A percentile compares a stretch with the other conserved stretches of the same genome.
These are phyloP conservation scores for Salvia hispanica DNA, from an alignment of 257 asterid genomes.

Conservation along the genomic window DNA sequence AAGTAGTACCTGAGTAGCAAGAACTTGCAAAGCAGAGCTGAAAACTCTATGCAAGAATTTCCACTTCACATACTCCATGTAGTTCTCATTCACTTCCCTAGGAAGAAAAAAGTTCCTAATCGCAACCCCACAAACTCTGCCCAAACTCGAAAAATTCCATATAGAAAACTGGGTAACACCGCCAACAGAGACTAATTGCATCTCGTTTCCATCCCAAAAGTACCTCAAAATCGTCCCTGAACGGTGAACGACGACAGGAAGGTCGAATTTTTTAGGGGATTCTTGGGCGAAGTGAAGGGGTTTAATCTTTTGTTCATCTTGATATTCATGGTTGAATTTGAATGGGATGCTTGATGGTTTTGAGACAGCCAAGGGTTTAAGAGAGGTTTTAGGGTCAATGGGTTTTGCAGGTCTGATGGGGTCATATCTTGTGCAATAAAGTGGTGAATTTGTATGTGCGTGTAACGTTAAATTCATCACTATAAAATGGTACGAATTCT, in stretches of 20 bases:
- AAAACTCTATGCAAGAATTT: slow-evolving; percentile 86
- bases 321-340: slow-evolving; percentile 37
- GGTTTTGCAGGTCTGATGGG: slow-evolving; percentile 36
- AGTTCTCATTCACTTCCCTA: slow-evolving; percentile 63
- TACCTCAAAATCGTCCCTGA: slow-evolving; percentile 60
- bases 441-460: slow-evolving; percentile 34
- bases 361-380: slow-evolving; percentile 53
- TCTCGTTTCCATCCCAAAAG: slow-evolving; percentile 71
- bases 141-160: slow-evolving; percentile 39
- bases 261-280: slow-evolving; percentile 37
- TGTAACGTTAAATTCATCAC: slow-evolving; percentile 33
- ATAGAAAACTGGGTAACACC: slow-evolving; percentile 48
- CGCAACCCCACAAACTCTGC: slow-evolving; percentile 46
- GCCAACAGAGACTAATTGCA: slow-evolving; percentile 57
- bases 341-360: slow-evolving; percentile 43
- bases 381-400: slow-evolving; percentile 48
- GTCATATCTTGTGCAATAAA: slow-evolving; percentile 26
- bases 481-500: not conserved
- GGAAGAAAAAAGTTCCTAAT: slow-evolving; percentile 76
- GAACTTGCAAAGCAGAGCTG: slow-evolving; percentile 96
- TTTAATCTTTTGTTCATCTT: slow-evolving; percentile 33
- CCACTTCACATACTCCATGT: slow-evolving; percentile 90
- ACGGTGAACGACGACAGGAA: slow-evolving; percentile 57
- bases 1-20: slow-evolving; percentile 83
- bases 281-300: slow-evolving; percentile 17